Conservation (phyloP, 2,329 filamentous ascomycete genomes). For the Reticulascus tulasneorum region DNA sequence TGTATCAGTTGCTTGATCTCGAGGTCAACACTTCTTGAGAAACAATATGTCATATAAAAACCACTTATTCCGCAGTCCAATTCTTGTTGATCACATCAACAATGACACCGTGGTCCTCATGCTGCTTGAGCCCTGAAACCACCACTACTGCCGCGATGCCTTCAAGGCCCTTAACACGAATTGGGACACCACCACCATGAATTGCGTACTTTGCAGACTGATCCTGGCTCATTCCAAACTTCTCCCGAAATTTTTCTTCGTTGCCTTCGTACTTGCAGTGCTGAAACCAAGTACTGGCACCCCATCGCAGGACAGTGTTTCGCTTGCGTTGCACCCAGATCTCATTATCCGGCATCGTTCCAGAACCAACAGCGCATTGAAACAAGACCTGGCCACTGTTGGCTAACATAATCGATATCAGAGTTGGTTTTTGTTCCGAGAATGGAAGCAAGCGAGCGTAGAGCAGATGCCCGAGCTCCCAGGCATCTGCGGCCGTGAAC, state of each 20-base stretch:
- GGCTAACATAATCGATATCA: conserved; percentile 63
- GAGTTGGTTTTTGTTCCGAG: conserved; percentile 40
- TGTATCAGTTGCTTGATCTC: no score
- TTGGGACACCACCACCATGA: conserved; percentile 72
- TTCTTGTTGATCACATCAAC: conserved; percentile 61
- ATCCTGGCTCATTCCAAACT: conserved; percentile 58
- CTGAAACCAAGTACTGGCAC: conserved; percentile 67
- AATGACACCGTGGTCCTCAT: conserved; percentile 74
- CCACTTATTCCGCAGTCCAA: no score
- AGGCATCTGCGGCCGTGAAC: conserved; percentile 63
- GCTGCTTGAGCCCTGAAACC: conserved; percentile 71
- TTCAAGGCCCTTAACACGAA: conserved; percentile 69
- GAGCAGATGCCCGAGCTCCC: conserved; percentile 60
- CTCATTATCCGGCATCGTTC: conserved; percentile 68
- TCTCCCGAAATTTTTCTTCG: conserved; percentile 60
- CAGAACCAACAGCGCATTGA: conserved; percentile 63
- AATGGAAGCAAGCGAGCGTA: conserved; percentile 58
- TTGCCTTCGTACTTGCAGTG: conserved; percentile 62
- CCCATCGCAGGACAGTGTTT: conserved; percentile 68
- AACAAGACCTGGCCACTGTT: conserved; percentile 61
- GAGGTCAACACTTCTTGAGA: no score
- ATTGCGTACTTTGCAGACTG: conserved; percentile 64
- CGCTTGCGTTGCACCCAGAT: conserved; percentile 68
- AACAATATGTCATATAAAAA: no score
- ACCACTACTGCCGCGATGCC: conserved; percentile 72